phyloP scores from a whole-genome alignment of 495 filamentous ascomycete genomes.

The Usnea hakonensis region DNA sequence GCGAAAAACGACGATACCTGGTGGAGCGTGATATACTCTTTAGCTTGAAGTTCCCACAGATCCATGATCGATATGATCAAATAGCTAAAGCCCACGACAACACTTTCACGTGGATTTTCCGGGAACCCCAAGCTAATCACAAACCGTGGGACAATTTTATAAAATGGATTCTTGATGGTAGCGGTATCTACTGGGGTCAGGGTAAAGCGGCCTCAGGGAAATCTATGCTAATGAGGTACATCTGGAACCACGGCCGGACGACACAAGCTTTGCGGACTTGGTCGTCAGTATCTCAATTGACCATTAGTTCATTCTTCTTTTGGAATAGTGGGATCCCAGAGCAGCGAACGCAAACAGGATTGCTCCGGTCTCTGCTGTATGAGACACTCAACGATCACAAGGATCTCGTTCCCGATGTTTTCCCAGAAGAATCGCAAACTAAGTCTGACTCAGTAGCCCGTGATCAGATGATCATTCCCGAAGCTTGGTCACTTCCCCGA shows the following conservation, averaged over 20 bases:
- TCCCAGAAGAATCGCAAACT: neutral
- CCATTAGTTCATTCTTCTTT: neutral
- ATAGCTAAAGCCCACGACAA: neutral
- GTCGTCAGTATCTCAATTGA: neutral
- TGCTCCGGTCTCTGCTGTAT: slow-evolving; percentile 1
- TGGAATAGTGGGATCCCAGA: neutral
- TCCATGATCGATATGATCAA: neutral
- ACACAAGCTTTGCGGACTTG: neutral
- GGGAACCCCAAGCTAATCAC: neutral
- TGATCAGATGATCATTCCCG: neutral
- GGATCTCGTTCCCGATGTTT: neutral
- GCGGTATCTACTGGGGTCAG: neutral
- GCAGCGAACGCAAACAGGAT: neutral
- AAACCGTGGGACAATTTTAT: neutral
- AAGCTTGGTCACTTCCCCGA: neutral
- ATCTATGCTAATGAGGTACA: neutral
- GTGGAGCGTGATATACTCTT: neutral
- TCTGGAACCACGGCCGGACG: neutral
- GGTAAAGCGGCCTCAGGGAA: neutral
- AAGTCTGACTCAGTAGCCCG: neutral
- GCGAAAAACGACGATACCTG: neutral
- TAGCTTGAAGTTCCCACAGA: neutral
- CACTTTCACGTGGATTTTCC: neutral
- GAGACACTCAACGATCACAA: neutral
- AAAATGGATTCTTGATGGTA: neutral